These are phyloP conservation scores for Podila minutissima DNA, from an alignment of 192 early-diverging fungal genomes.

Conservation along the genomic window DNA sequence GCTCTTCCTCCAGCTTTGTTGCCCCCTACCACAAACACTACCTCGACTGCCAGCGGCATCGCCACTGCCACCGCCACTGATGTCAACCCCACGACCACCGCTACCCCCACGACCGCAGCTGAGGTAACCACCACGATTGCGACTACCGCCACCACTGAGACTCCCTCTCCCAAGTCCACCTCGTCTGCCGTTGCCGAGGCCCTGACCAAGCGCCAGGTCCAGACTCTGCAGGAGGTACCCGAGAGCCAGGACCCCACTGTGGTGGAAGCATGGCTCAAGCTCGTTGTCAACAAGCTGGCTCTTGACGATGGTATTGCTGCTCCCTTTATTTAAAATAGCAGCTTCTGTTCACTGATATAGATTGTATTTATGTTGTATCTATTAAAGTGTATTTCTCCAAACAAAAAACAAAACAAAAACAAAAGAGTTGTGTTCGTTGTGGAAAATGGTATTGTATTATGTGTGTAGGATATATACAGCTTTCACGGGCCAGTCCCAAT, in stretches of 20 bases:
- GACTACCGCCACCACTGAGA: neutral
- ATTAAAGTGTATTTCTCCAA: no score
- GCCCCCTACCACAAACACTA: neutral
- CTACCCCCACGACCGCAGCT: neutral
- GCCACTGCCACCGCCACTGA: neutral
- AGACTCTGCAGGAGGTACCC: neutral
- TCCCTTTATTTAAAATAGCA: slow-evolving; percentile 15
- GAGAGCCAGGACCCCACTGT: slow-evolving; percentile 7
- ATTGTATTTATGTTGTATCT: no score
- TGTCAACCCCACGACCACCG: neutral
- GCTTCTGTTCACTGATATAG: no score
- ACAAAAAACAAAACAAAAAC: no score
- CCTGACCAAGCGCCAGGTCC: slow-evolving; percentile 8
- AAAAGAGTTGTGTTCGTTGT: no score
- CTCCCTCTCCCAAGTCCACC: neutral
- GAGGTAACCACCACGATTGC: neutral
- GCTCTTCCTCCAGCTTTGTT: neutral
- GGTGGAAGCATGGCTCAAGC: slow-evolving; percentile 41
- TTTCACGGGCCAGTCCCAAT: neutral
- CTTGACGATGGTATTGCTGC: slow-evolving; percentile 17
- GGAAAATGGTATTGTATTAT: no score
- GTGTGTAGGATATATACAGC: neutral
- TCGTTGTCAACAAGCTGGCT: slow-evolving; percentile 21
- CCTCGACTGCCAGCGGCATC: neutral
- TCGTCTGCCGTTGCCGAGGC: neutral